Base-by-base conservation (phyloP, 345 rosid species). In the Limnanthes douglasii region DNA sequence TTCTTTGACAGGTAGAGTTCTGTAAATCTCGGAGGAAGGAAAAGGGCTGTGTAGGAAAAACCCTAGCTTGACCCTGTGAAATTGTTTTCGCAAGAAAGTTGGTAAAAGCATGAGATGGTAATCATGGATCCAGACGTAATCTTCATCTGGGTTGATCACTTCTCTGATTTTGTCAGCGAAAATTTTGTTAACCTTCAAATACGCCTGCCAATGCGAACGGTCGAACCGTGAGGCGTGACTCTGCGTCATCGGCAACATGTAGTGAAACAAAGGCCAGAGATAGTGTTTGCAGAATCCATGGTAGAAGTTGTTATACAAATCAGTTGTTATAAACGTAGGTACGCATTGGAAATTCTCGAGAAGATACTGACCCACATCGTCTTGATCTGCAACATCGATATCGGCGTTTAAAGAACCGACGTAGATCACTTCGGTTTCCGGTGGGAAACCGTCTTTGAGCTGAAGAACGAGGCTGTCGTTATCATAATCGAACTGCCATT, bases 201-300 rank as follows among this genome's bases (percentile, higher is more conserved):
- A 84, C 3, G 86, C 83, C 43, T 12, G 55, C 95, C 95, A 78
- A 35, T 70, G 64, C 0, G 44, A 34, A 4, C 62, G 59, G 43
- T 59, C 73, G 36, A 70, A 84, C 13, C 72, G 67, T 1, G 60
- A 72, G 5, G 80, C 72, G 18, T 64, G 68, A 24, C 61, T 53
- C 18, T 69, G 60, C 14, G 74, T 54, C 55, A 62, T 39, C 4
- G 93, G 92, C 20, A 72, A 22, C 57, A 72, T 66, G 41, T 75
- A 84, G 41, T 84, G 95, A 51, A 84, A 64, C 59, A 75, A 40
- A 14, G 86, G 95, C 95, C 95, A 84, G 6, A 84, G 75, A 34
- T 78, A 78, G 56, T 78, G 95, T 51, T 84, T 84, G 14, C 95
- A 84, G 26, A 78, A 78, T 0, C 95, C 95, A 20, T 84, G 95